Conservation (phyloP, 176 grass and related monocot genomes). For the Avena sativa region DNA sequence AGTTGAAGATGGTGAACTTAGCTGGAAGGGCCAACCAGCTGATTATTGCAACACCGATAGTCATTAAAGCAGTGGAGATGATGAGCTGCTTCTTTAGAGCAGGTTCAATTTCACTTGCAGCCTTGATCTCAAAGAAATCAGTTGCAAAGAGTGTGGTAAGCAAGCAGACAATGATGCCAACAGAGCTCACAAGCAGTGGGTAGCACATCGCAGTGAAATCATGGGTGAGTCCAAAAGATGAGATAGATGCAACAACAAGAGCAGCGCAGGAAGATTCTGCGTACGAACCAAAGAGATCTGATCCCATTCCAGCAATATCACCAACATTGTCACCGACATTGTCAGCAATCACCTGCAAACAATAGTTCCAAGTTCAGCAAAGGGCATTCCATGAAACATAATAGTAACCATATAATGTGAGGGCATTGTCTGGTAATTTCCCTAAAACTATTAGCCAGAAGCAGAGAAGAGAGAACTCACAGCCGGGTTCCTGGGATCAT, state of each 20-base stretch:
- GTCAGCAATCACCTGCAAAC: conserved; percentile 83
- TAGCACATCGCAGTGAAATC: conserved; percentile 90
- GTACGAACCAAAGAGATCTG: conserved; percentile 91
- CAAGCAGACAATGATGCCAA: conserved; percentile 85
- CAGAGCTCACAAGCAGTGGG: conserved; percentile 83
- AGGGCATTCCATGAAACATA: background rate
- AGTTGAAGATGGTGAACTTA: conserved; percentile 89
- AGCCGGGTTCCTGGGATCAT: conserved; percentile 94
- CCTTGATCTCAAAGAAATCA: conserved; percentile 82
- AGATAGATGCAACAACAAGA: conserved; percentile 91
- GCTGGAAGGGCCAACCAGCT: conserved; percentile 80
- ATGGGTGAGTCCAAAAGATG: conserved; percentile 88
- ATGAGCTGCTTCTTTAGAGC: conserved; percentile 87
- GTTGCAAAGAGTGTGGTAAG: conserved; percentile 87
- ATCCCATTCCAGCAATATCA: conserved; percentile 95
- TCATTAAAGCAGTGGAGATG: conserved; percentile 88
- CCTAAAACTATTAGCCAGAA: background rate
- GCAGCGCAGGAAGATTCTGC: conserved; percentile 91
- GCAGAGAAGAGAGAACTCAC: conserved; percentile 59
- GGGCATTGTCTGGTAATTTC: background rate
- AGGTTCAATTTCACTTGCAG: conserved; percentile 84
- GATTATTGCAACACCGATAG: conserved; percentile 74
- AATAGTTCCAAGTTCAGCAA: conserved; percentile 34
- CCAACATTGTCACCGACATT: conserved; percentile 96
- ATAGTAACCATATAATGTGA: background rate